These are phyloP conservation scores for Populus trichocarpa DNA, from an alignment of 441 rosid genomes.

Conservation along the genomic window DNA sequence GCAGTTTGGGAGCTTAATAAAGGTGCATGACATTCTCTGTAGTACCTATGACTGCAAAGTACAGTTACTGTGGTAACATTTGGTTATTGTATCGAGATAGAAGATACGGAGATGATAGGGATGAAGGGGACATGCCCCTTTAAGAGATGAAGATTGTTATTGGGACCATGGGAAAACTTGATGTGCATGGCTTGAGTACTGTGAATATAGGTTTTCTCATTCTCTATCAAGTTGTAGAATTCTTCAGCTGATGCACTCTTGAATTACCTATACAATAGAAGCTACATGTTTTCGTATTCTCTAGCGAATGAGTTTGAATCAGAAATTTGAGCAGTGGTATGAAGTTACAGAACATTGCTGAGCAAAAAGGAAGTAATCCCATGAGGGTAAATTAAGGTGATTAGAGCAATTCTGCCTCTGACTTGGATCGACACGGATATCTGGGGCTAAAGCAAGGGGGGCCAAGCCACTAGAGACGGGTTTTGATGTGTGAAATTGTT, in stretches of 20 bases:
- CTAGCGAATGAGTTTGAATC: background rate
- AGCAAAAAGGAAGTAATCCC: background rate
- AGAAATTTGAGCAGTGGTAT: background rate
- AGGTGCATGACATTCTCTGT: slow-evolving; percentile 43
- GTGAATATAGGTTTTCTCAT: slow-evolving; percentile 65
- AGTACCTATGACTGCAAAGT: slow-evolving; percentile 23
- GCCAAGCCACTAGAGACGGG: background rate
- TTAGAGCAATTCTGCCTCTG: background rate
- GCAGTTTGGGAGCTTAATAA: slow-evolving; percentile 99
- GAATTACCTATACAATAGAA: slow-evolving; percentile 59
- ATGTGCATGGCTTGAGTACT: slow-evolving; percentile 94
- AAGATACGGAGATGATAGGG: too few relatives aligned
- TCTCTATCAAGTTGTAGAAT: slow-evolving; percentile 45
- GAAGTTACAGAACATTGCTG: too few relatives aligned
- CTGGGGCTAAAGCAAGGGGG: background rate
- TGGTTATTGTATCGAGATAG: too few relatives aligned
- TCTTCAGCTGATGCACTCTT: slow-evolving; percentile 56
- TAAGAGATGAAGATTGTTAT: slow-evolving; percentile 88
- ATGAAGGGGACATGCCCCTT: slow-evolving; percentile 55
- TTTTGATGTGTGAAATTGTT: background rate
- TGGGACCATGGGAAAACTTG: slow-evolving; percentile 98
- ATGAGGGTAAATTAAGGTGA: background rate
- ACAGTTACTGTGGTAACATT: slow-evolving; percentile 21
- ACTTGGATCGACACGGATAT: background rate
- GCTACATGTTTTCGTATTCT: slow-evolving; percentile 27